A percentile compares a stretch with the other conserved stretches of the same genome.
These are phyloP conservation scores for Dillenia turbinata DNA, from an alignment of 164 flowering plant species.

Conservation along the genomic window DNA sequence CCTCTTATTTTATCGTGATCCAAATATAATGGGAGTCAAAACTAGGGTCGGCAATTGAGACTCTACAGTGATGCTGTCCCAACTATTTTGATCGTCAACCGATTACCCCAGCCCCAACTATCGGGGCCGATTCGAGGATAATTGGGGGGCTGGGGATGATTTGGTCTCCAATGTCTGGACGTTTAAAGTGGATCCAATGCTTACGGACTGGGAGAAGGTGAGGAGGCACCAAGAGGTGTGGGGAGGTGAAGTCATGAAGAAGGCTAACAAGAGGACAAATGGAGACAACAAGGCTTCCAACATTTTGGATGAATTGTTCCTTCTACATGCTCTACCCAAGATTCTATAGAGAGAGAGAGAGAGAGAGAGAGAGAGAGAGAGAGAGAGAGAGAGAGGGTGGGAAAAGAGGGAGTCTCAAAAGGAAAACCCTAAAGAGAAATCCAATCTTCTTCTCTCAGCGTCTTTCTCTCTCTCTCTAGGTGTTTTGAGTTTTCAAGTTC, in stretches of 20 bases:
- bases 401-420: no score
- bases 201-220: slow-evolving; percentile 73
- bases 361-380: no score
- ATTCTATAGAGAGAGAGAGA: no score
- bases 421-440: no score
- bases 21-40: no score
- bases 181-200: slow-evolving; percentile 52
- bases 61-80: slow-evolving; percentile 72
- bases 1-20: slow-evolving; percentile 41
- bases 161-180: slow-evolving; percentile 57
- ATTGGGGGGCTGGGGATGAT: slow-evolving; percentile 16
- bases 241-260: slow-evolving; percentile 28
- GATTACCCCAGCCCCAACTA: slow-evolving; percentile 10
- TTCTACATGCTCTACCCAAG: slow-evolving; percentile 69
- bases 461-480: no score
- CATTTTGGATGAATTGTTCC: slow-evolving; percentile 53
- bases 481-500: no score
- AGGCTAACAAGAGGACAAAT: slow-evolving; percentile 5
- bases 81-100: slow-evolving; percentile 41
- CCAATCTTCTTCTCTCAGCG: no score
- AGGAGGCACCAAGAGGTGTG: slow-evolving; percentile 60
- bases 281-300: slow-evolving; percentile 24
- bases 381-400: no score
- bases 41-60: slow-evolving; percentile 27
- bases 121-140: not conserved